A percentile compares a stretch with the other conserved stretches of the same genome.
phyloP scores from a whole-genome alignment of 2,329 filamentous ascomycete genomes.

The Pseudonectria buxi region DNA sequence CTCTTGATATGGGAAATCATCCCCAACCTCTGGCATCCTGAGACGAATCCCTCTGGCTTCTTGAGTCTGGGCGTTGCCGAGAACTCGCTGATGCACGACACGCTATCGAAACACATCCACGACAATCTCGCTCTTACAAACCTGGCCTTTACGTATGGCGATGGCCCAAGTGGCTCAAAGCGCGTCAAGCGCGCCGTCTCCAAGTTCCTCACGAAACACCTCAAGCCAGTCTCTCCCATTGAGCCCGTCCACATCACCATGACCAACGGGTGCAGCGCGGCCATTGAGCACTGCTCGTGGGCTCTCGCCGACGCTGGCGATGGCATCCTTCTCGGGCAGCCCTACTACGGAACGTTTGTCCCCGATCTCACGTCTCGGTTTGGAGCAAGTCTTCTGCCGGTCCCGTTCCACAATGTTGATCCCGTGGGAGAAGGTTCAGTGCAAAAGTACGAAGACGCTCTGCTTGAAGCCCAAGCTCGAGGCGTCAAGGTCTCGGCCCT shows the following conservation, averaged over 20 bases:
- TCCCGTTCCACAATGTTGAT: constrained; percentile 37
- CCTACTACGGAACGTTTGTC: constrained; percentile 42
- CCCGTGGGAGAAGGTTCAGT: constrained; percentile 36
- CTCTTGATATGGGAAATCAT: constrained; percentile 37
- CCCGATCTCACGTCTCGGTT: constrained; percentile 38
- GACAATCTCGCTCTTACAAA: constrained; percentile 26
- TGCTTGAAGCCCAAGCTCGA: constrained; percentile 30
- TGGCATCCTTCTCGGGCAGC: constrained; percentile 34
- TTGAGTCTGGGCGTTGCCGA: constrained; percentile 47
- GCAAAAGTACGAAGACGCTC: constrained; percentile 36
- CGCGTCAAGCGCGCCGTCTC: constrained; percentile 26
- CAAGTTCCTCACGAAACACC: constrained; percentile 29
- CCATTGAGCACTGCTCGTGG: constrained; percentile 35
- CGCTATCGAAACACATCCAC: constrained; percentile 36
- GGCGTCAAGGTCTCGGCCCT: constrained; percentile 39
- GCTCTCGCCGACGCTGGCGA: constrained; percentile 34
- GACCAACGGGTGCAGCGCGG: constrained; percentile 35
- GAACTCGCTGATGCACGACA: constrained; percentile 44
- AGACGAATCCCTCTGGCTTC: constrained; percentile 36
- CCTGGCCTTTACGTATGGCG: constrained; percentile 34
- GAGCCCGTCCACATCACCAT: constrained; percentile 28
- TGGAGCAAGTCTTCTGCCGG: constrained; percentile 34
- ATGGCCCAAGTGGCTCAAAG: constrained; percentile 32
- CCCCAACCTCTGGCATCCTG: constrained; percentile 35
- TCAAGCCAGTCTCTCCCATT: constrained; percentile 24